A percentile compares a stretch with the other conserved stretches of the same genome.
Evolutionary conservation across 2,329 filamentous ascomycete genomes (phyloP).

Genomic region (Penicillium expansum): DNA sequence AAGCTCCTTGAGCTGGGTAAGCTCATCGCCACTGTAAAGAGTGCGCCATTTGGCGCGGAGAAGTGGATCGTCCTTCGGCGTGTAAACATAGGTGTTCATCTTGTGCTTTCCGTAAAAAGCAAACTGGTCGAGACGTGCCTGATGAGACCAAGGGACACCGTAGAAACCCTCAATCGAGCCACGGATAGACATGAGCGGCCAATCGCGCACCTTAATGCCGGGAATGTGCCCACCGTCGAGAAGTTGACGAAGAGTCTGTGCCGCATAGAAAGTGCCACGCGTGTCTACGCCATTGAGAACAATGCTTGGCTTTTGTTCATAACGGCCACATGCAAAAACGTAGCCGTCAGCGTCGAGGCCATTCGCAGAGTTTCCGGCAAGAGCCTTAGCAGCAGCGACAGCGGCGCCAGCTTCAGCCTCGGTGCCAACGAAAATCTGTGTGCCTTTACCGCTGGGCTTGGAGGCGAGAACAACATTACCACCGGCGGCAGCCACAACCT

Average conservation of each 20-base stretch:
- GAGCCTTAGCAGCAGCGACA: not conserved
- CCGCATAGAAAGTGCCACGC: not conserved
- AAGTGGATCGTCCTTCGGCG: slow-evolving; percentile 24
- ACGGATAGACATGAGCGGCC: slow-evolving; percentile 26
- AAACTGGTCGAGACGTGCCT: slow-evolving; percentile 24
- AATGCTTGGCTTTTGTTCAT: not conserved
- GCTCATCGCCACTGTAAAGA: slow-evolving; percentile 16
- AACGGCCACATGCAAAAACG: not conserved
- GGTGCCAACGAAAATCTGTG: not conserved
- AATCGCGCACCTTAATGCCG: slow-evolving; percentile 19
- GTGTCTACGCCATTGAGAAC: not conserved
- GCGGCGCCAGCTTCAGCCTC: not conserved
- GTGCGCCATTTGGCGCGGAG: slow-evolving; percentile 22
- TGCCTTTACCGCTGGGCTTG: not conserved
- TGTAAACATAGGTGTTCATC: slow-evolving; percentile 27
- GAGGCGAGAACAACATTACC: not conserved
- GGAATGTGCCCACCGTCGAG: not conserved
- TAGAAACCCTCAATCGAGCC: slow-evolving; percentile 27
- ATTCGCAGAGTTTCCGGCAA: not conserved
- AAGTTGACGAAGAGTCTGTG: not conserved
- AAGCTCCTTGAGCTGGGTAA: not conserved
- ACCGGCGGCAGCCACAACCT: not conserved
- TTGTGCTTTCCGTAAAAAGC: slow-evolving; percentile 24
- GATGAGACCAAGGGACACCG: slow-evolving; percentile 24
- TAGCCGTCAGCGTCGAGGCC: not conserved